phyloP scores from a whole-genome alignment of 1,284 basidiomycete genomes.

The Leccinum subfulvum region DNA sequence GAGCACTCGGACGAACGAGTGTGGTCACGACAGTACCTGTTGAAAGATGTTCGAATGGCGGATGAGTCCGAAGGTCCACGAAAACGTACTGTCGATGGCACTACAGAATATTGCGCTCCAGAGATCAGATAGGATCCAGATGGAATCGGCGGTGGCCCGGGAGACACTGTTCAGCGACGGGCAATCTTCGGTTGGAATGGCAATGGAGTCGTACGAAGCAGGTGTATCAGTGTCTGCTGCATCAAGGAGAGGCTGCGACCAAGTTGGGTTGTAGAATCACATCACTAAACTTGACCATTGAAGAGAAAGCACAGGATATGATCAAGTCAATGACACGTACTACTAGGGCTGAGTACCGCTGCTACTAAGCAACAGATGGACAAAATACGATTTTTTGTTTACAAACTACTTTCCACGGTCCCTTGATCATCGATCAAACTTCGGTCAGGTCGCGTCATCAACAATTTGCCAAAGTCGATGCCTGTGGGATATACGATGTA shows the following conservation, averaged over 20 bases:
- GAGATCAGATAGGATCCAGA: constrained; percentile 71
- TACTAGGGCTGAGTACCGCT: too few relatives aligned
- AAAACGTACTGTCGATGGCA: constrained; percentile 67
- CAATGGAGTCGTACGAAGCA: constrained; percentile 8
- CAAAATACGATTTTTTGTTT: neutral
- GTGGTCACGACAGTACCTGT: constrained; percentile 77
- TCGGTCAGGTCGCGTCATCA: constrained; percentile 51
- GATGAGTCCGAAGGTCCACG: constrained; percentile 1
- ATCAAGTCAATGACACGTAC: too few relatives aligned
- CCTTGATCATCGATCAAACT: neutral
- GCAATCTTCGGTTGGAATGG: neutral
- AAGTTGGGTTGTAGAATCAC: neutral
- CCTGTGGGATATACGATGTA: constrained; percentile 68
- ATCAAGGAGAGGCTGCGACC: neutral
- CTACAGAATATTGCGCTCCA: constrained; percentile 81
- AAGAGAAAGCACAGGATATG: neutral
- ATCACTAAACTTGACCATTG: neutral
- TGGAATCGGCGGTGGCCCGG: constrained; percentile 54
- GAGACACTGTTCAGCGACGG: constrained; percentile 27
- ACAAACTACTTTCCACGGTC: neutral
- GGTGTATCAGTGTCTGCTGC: neutral
- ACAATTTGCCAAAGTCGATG: constrained; percentile 60
- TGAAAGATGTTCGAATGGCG: constrained; percentile 1
- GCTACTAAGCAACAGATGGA: too few relatives aligned
- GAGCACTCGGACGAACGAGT: constrained; percentile 39